Evolutionary conservation across 768 basidiomycete genomes (phyloP), one percentile per base, ranked within the genome.

Genomic region (Auriculariales sp.): DNA sequence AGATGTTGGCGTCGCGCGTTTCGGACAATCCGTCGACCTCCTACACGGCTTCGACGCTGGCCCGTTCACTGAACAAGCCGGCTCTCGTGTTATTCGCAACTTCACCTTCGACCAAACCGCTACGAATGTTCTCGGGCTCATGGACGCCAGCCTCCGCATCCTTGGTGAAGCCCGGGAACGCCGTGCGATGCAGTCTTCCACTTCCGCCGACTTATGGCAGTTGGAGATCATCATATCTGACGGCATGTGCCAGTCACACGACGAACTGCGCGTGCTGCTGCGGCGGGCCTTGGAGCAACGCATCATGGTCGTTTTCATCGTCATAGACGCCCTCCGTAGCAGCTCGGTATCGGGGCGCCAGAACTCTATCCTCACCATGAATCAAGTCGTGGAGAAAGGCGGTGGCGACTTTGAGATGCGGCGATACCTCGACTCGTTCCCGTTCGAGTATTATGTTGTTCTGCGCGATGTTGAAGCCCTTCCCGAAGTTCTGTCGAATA

Each of bases 161-260:
- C 76, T 91, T 22, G 80, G 85, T 60, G 71, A 71, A n/a, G 87
- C 91, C 17, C 67, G 92, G 52, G 81, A 87, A 57, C 71, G 73
- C 22, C 75, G 77, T 36, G 62, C 71, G 35, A 70, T 72, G 63
- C 35, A 39, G 46, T 82, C 81, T 15, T 70, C 78, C 2, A 74
- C 79, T 3, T 75, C 83, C 4, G 74, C 77, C 15, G 92, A 98
- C 54, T 70, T 99, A 22, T 98, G 95, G 95, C 95, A 99, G 62
- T 74, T 99, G 49, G 78, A 97, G 63, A 88, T 98, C 67, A 95
- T 99, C 71, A 90, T 99, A 53, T 97, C 92, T 14, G 95, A 99
- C 58, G 95, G 95, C n/a, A 85, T 97, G 56, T 98, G 93, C 61
- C 91, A 98, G 62, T 88, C 95, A 60, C 93, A 97, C 63, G 86